Conservation (phyloP, 768 basidiomycete species). For the Dentipellis sp. region DNA sequence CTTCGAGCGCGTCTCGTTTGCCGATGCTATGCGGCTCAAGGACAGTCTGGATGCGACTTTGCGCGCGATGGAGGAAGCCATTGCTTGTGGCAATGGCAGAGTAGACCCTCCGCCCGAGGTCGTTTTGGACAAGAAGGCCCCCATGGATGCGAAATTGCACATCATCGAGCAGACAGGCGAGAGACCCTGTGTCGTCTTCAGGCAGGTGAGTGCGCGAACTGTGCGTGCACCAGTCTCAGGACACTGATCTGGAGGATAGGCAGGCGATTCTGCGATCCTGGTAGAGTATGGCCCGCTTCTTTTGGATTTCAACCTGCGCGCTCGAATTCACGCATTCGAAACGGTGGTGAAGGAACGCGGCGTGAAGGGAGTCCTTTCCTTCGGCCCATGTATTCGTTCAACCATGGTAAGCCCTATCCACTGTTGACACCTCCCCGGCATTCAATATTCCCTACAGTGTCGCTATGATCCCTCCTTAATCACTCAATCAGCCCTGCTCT, state of each 20-base stretch:
- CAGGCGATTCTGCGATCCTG: conserved; percentile 54
- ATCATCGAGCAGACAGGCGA: conserved; percentile 13
- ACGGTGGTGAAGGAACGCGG: conserved; percentile 24
- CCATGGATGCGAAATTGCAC: conserved; percentile 30
- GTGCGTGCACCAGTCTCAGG: not conserved
- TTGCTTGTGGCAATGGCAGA: not conserved
- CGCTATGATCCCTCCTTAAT: conserved; percentile 37
- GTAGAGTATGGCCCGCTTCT: conserved; percentile 52
- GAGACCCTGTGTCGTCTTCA: conserved; percentile 33
- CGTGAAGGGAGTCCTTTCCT: conserved; percentile 28
- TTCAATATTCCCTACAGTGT: conserved; percentile 23
- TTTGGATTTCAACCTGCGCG: conserved; percentile 43
- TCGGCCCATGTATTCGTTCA: conserved; percentile 47
- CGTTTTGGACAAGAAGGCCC: not conserved
- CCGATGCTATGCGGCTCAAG: conserved; percentile 24
- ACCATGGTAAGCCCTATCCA: conserved; percentile 34
- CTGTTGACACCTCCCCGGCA: not conserved
- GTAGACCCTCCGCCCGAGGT: not conserved
- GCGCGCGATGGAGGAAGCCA: not conserved
- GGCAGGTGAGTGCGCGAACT: conserved; percentile 33
- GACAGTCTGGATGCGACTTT: not conserved
- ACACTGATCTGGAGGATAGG: conserved; percentile 24
- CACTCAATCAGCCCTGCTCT: conserved; percentile 35
- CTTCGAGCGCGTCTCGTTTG: conserved; percentile 43
- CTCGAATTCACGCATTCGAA: conserved; percentile 50